Percentiles rank a stretch among this genome's conserved stretches.
Evolutionary conservation across 2,329 filamentous ascomycete genomes (phyloP).

Genomic region (Nemania sp.): DNA sequence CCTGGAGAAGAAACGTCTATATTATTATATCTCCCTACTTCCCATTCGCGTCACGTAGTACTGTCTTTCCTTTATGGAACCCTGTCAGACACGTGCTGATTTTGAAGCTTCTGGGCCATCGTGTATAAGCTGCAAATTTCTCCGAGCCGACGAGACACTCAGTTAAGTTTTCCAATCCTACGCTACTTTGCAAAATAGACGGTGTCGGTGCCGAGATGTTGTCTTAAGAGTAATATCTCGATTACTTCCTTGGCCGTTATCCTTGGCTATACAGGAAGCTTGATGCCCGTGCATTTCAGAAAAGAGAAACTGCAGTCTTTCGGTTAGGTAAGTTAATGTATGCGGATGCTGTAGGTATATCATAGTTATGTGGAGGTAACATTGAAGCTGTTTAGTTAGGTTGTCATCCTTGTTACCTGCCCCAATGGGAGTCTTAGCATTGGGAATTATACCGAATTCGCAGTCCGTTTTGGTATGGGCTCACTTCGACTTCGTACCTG

Average conservation of each 20-base stretch:
- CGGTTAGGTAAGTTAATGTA: background rate
- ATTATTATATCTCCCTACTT: constrained; percentile 2
- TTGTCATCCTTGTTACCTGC: background rate
- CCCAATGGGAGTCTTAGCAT: background rate
- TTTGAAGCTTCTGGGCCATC: background rate
- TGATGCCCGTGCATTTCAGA: background rate
- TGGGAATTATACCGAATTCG: background rate
- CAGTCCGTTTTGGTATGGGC: background rate
- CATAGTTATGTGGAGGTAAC: background rate
- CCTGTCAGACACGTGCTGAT: background rate
- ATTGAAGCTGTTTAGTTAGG: background rate
- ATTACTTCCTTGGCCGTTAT: background rate
- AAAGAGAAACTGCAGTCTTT: background rate
- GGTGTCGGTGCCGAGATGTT: constrained; percentile 1
- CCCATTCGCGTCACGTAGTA: background rate
- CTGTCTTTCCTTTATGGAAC: background rate
- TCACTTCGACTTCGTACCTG: background rate
- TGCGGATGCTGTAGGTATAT: background rate
- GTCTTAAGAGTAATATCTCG: background rate
- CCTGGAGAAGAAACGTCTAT: background rate
- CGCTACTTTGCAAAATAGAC: background rate
- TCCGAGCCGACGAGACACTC: background rate
- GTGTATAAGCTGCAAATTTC: background rate
- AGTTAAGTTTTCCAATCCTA: constrained; percentile 1
- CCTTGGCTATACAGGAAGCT: background rate